phyloP scores from a whole-genome alignment of 495 filamentous ascomycete genomes.

The Neurospora tetrasperma region DNA sequence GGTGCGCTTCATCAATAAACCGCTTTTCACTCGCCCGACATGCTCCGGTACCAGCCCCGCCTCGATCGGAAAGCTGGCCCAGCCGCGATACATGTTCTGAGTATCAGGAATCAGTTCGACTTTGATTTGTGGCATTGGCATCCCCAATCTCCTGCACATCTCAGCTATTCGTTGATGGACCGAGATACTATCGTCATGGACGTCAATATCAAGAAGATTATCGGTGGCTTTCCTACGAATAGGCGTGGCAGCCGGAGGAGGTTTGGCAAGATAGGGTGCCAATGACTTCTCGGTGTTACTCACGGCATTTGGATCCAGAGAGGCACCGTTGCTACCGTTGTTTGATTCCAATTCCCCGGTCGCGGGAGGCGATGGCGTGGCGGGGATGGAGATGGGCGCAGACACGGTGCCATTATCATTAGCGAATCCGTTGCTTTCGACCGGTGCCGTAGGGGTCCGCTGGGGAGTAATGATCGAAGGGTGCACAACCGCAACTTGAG shows the following conservation, averaged over 20 bases:
- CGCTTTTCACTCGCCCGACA: conserved; percentile 14
- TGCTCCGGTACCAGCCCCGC: conserved; percentile 10
- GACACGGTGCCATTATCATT: not conserved
- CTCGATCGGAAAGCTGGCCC: conserved; percentile 14
- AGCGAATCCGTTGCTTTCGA: not conserved
- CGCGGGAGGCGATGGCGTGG: not conserved
- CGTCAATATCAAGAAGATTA: not conserved
- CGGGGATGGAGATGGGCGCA: not conserved
- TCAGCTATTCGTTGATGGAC: conserved; percentile 5
- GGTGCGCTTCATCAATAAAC: conserved; percentile 16
- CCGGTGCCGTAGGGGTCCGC: not conserved
- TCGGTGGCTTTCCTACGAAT: not conserved
- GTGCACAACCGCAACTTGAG: not conserved
- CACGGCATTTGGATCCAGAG: not conserved
- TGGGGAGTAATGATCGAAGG: not conserved
- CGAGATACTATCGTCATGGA: conserved; percentile 5
- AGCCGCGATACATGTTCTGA: conserved; percentile 10
- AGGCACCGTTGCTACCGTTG: not conserved
- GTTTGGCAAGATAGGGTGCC: not conserved
- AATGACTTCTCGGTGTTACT: not conserved
- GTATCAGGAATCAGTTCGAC: not conserved
- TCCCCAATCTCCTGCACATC: conserved; percentile 14
- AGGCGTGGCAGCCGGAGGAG: not conserved
- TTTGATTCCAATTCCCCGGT: not conserved
- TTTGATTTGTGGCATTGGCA: conserved; percentile 6